Base-by-base conservation (phyloP, 352 stramenopile species). In the Poterioochromonas sp. region DNA sequence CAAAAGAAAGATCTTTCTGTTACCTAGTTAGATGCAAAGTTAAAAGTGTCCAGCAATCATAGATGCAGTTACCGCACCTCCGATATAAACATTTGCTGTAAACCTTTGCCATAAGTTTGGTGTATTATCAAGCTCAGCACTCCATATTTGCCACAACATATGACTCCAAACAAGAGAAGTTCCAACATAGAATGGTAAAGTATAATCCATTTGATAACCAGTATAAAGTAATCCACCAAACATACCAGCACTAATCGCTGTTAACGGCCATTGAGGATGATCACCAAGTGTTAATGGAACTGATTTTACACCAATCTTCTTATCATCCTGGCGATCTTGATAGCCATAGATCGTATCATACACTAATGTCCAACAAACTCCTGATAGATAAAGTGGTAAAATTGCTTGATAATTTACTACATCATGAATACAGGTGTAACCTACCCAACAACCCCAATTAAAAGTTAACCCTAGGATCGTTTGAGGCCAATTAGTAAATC, bases 271-370 rank as follows among this genome's bases (percentile, higher is more conserved):
- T 43, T 76, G 69, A 32, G 69, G 69, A 8, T 64, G 2, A 63
- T 76, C 69, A 40, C 69, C 69, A 58, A 76, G 69, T 2, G 8
- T 39, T 12, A 76, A 3, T n/a, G 69, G 11, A 20, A 39, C 18
- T 37, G 69, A 76, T 40, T 76, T 76, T 20, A 76, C n/a, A 64
- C 69, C 69, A 12, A 44, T 71, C 29, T 20, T 35, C 3, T 22
- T 22, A 43, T 58, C 74, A 73, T 69, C 74, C 26, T 44, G 39
- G 15, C 62, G 62, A 71, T 71, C 90, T 83, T 99, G 95, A 85
- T 99, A 94, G 18, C 94, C 96, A 86, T 99, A 99, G 34, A 99
- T 84, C 20, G 95, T 99, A 85, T 99, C 96, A 83, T 99, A 99
- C n/a, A 99, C 90, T 39, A 99, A 81, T 29, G 96, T 99, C 95